Base-by-base conservation (phyloP, 2,329 filamentous ascomycete species). In the Juglanconis sp. region DNA sequence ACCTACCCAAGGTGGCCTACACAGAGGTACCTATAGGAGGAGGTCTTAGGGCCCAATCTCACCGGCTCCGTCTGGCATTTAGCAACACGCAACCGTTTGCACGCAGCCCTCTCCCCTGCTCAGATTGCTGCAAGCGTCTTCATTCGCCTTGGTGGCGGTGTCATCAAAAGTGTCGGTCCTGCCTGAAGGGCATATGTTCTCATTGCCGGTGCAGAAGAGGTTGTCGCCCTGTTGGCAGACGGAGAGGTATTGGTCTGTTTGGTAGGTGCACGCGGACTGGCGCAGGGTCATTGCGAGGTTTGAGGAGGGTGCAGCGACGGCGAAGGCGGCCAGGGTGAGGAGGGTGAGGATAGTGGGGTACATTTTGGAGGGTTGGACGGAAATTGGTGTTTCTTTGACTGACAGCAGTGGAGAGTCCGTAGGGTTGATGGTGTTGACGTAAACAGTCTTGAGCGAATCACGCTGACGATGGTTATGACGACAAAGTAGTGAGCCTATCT, bases 1-100 rank as follows among this genome's bases (percentile, higher is more conserved):
- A 24, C 24, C 24, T 24, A 24, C 24, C 24, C 24, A 24, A 24
- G 24, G 24, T 24, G 24, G 24, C 24, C 24, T 24, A 24, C 24
- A 1, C 2, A 24, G 24, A 24, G 24, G 24, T 24, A 24, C 24
- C 24, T 24, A 24, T 24, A 24, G 2, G 1, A 17, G 24, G 24
- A 24, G 24, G 24, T 24, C 24, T 24, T 24, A 24, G 24, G 24
- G 24, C n/a, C 2, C 3, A 34, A 35, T 17, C 11, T 9, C 7
- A 42, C 24, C 24, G 24, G 24, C 2, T 24, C 24, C 24, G 24
- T 42, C n/a, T 11, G 5, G 35, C 15, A n/a, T 17, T 24, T 56
- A 56, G 6, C 54, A 56, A 24, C 54, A 56, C 6, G 35, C 54
- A 13, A 56, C 46, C 6, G 54, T 56, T 30, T 49, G 44, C 17